Conservation (phyloP, 768 basidiomycete genomes). For the Boletellus ananas region DNA sequence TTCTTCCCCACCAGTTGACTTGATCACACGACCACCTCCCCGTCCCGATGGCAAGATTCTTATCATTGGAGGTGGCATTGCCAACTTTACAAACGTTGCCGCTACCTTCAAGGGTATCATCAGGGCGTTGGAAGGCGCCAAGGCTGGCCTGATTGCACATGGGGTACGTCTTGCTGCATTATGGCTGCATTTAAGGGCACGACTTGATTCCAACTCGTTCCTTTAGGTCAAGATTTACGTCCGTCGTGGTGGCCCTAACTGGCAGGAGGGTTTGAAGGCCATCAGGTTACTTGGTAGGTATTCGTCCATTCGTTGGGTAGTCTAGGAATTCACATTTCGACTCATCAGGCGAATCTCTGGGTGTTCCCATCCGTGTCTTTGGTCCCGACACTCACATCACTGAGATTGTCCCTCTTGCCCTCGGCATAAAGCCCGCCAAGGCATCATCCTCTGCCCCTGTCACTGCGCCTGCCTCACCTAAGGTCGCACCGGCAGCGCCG, state of each 20-base stretch:
- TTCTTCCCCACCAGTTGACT: slow-evolving; percentile 59
- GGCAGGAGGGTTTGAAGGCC: slow-evolving; percentile 97
- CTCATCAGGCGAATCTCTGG: slow-evolving; percentile 74
- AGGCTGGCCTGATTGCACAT: slow-evolving; percentile 67
- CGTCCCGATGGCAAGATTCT: slow-evolving; percentile 91
- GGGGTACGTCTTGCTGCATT: slow-evolving; percentile 12
- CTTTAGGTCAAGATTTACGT: slow-evolving; percentile 88
- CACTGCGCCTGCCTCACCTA: slow-evolving; percentile 47
- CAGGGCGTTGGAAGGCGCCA: slow-evolving; percentile 91
- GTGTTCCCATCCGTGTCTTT: slow-evolving; percentile 94
- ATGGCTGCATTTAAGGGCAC: not conserved
- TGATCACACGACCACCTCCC: slow-evolving; percentile 88
- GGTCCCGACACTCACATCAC: slow-evolving; percentile 99
- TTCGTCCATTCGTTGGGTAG: not conserved
- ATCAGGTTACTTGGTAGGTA: slow-evolving; percentile 81
- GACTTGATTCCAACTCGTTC: slow-evolving; percentile 34
- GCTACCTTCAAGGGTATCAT: slow-evolving; percentile 99
- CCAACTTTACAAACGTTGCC: slow-evolving; percentile 99
- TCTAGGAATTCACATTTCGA: not conserved
- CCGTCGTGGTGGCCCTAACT: slow-evolving; percentile 98
- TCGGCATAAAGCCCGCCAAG: slow-evolving; percentile 56
- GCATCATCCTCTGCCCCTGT: slow-evolving; percentile 37
- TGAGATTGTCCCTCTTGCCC: slow-evolving; percentile 96
- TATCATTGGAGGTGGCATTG: slow-evolving; percentile 99
- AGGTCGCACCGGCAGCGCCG: slow-evolving; percentile 20